Evolutionary conservation across 2,329 filamentous ascomycete species (phyloP), one percentile per base, ranked within the genome.

Genomic region (Massarina eburnea): DNA sequence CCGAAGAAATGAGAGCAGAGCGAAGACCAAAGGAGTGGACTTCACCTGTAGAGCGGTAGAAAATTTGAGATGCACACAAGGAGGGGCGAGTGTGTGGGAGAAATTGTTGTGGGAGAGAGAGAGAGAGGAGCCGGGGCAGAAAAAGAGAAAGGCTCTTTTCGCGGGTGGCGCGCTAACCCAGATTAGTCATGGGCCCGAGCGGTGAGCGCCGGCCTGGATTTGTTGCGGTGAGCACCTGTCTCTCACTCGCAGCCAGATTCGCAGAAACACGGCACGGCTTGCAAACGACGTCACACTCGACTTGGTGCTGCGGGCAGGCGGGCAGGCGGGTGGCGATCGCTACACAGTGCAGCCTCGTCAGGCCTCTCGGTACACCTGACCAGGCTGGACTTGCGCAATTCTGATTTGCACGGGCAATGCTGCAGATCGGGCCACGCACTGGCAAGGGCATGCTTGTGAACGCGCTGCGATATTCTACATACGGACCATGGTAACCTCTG

Each of bases 21-120:
- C 67, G 67, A 69, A 70, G 67, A 58, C 67, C 66, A 70, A 71
- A 69, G 61, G 66, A 64, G 57, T 58, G 64, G 66, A 65, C 65
- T 69, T 68, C 65, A 69, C 64, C 60, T 54, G 56, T 46, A 61
- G 52, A 57, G 62, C 62, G 59, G 22, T 47, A 50, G 51, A 55
- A 51, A 53, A 54, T 51, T 61, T 59, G 59, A 55, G 49, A 48
- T 46, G 59, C 61, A 67, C 63, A 69, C 62, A 58, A 48, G 49
- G 56, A 59, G 51, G 49, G 51, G 58, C 58, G 58, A 50, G 55
- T 53, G 55, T 59, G 55, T 57, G 57, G 57, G 58, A 45, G 56
- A 51, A 39, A 51, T 52, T 48, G 27, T 44, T 56, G 47, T 49
- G 54, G 54, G 55, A 55, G 59, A 51, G 50, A 53, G 52, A 54